Percentiles rank a stretch among this genome's conserved stretches.
These are phyloP conservation scores for Xylaria curta DNA, from an alignment of 495 filamentous ascomycete genomes.

Conservation along the genomic window DNA sequence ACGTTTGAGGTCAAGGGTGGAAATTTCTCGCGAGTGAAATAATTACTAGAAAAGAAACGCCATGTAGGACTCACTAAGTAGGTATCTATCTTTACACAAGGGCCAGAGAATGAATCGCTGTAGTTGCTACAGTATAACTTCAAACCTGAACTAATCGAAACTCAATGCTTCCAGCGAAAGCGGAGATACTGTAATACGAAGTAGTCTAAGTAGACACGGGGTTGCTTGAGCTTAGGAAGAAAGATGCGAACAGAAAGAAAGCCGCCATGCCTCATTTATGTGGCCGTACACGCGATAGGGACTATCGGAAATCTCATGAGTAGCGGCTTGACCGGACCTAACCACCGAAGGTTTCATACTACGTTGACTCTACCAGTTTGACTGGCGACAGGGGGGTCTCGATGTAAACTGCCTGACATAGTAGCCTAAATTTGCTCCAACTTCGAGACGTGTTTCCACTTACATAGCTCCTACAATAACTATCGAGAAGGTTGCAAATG, in stretches of 20 bases:
- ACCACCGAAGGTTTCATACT: background rate
- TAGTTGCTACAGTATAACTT: too few species aligned
- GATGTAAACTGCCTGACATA: slow-evolving; percentile 11
- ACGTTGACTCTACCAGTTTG: background rate
- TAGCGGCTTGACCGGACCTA: background rate
- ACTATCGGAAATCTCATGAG: slow-evolving; percentile 1
- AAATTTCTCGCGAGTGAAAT: slow-evolving; percentile 1
- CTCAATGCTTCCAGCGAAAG: too few species aligned
- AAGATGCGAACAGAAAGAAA: slow-evolving; percentile 11
- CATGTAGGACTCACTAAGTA: background rate
- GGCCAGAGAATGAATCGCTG: too few species aligned
- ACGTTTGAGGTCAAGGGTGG: background rate
- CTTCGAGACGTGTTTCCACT: background rate
- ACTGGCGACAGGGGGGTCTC: too few species aligned
- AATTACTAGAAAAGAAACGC: slow-evolving; percentile 1
- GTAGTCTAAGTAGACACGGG: background rate
- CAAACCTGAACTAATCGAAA: too few species aligned
- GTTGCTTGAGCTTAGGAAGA: slow-evolving; percentile 6
- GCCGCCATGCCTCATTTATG: background rate
- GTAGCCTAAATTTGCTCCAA: background rate
- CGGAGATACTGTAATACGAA: too few species aligned
- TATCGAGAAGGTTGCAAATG: background rate
- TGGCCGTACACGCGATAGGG: background rate
- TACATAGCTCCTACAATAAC: background rate
- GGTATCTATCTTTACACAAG: background rate